Percentiles rank a stretch among this genome's conserved stretches.
phyloP scores from a whole-genome alignment of 306 rosid species.

The Begonia peltatifolia region DNA sequence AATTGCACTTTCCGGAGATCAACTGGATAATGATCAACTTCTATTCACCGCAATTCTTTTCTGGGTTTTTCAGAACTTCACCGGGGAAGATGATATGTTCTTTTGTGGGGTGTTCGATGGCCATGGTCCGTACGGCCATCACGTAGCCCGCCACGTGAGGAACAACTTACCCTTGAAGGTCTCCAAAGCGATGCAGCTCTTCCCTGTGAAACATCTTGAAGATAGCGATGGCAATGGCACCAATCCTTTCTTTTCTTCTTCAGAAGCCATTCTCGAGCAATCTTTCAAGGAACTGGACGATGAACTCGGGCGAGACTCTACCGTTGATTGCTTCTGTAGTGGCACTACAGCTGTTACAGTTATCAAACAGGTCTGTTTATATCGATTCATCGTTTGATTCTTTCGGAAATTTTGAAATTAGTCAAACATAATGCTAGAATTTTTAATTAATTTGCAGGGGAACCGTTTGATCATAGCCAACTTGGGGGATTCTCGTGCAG shows the following conservation, averaged over 20 bases:
- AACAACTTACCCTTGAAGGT: conserved; percentile 62
- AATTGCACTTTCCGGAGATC: no score
- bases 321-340: conserved; percentile 67
- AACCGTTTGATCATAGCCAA: conserved; percentile 58
- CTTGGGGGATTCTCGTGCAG: conserved; percentile 89
- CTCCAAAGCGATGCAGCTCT: conserved; percentile 28
- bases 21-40: no score
- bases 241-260: conserved; percentile 33
- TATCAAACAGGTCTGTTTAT: conserved; percentile 55
- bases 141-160: conserved; percentile 45
- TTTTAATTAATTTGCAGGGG: conserved; percentile 36
- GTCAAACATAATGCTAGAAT: no score
- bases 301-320: conserved; percentile 34
- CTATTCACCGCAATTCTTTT: no score
- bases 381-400: not conserved
- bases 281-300: conserved; percentile 59
- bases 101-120: conserved; percentile 96
- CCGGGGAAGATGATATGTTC: conserved; percentile 41
- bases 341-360: conserved; percentile 78
- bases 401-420: no score
- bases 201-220: conserved; percentile 10
- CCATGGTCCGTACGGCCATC: conserved; percentile 87
- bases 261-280: conserved; percentile 58
- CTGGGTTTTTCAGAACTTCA: conserved; percentile 30
- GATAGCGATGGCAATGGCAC: not conserved